These are phyloP conservation scores for Amoeboradix gromovi DNA, from an alignment of 371 early-diverging fungal species.

Conservation along the genomic window DNA sequence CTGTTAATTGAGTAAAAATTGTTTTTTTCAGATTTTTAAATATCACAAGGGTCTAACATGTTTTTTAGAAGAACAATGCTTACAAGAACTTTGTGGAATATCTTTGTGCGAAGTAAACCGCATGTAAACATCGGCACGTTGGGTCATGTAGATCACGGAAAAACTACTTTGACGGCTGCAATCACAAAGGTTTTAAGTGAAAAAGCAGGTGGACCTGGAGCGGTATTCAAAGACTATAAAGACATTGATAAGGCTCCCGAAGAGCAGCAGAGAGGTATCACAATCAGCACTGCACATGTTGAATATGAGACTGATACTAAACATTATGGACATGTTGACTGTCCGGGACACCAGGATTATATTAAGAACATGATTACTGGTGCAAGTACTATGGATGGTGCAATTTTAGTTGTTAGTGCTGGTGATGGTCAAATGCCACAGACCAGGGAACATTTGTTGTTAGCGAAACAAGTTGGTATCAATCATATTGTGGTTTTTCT, in stretches of 20 bases:
- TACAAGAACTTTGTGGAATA: too few species aligned
- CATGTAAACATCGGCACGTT: conserved; percentile 99
- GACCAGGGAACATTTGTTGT: conserved; percentile 85
- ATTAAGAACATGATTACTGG: conserved; percentile 99
- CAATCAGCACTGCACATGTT: conserved; percentile 79
- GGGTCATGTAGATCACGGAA: conserved; percentile 99
- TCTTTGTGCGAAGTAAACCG: conserved; percentile 33
- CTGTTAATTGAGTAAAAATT: too few species aligned
- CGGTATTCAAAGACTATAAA: conserved; percentile 63
- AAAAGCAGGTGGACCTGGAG: not conserved
- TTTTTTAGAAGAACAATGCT: too few species aligned
- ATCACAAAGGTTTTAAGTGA: conserved; percentile 55
- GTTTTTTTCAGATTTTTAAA: too few species aligned
- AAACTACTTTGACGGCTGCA: conserved; percentile 95
- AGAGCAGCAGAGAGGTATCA: conserved; percentile 88
- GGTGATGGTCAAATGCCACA: conserved; percentile 89
- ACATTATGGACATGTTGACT: conserved; percentile 94
- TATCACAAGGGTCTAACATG: too few species aligned
- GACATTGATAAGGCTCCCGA: conserved; percentile 93
- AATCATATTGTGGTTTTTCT: conserved; percentile 81
- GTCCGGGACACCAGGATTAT: conserved; percentile 98
- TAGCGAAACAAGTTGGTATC: conserved; percentile 88
- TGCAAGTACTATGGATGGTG: conserved; percentile 90
- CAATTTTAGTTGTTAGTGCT: conserved; percentile 91
- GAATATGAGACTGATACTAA: conserved; percentile 68